These are phyloP conservation scores for Candida silvatica DNA, from an alignment of 805 yeast genomes.

Conservation along the genomic window DNA sequence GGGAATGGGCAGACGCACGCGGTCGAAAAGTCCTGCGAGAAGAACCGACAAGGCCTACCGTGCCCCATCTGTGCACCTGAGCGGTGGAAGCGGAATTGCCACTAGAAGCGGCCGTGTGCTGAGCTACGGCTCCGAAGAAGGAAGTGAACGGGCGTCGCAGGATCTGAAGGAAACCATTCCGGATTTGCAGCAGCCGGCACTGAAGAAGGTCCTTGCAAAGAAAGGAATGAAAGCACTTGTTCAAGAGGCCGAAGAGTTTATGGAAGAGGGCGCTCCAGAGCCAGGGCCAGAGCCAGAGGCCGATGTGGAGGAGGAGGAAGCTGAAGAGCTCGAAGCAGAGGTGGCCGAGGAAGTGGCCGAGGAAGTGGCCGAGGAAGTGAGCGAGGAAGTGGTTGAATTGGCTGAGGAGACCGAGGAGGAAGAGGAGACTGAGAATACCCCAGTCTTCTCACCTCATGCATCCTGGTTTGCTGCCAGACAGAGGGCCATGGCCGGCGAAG, in stretches of 20 bases:
- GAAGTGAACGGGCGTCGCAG: not conserved
- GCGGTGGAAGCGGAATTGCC: constrained; percentile 17
- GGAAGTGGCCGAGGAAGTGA: too few species aligned
- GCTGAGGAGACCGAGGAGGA: too few species aligned
- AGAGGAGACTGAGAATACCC: too few species aligned
- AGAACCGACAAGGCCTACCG: constrained; percentile 17
- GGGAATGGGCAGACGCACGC: not conserved
- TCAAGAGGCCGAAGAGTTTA: constrained; percentile 21
- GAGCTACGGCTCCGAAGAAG: constrained; percentile 21
- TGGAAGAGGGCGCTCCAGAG: constrained; percentile 14
- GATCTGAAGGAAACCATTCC: not conserved
- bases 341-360: too few species aligned
- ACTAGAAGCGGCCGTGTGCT: constrained; percentile 22
- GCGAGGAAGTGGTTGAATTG: too few species aligned
- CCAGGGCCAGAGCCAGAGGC: not conserved
- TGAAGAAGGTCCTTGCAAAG: constrained; percentile 6
- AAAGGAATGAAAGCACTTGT: constrained; percentile 17
- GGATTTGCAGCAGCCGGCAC: constrained; percentile 5
- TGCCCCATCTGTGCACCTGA: constrained; percentile 15
- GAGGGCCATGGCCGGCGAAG: too few species aligned
- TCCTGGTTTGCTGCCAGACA: too few species aligned
- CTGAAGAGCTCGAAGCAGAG: too few species aligned
- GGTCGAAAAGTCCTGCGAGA: constrained; percentile 19
- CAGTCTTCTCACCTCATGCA: too few species aligned
- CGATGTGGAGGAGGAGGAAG: too few species aligned